These are phyloP conservation scores for Ploettnerulaceae sp. DNA, from an alignment of 2,329 filamentous ascomycete genomes.

Conservation along the genomic window DNA sequence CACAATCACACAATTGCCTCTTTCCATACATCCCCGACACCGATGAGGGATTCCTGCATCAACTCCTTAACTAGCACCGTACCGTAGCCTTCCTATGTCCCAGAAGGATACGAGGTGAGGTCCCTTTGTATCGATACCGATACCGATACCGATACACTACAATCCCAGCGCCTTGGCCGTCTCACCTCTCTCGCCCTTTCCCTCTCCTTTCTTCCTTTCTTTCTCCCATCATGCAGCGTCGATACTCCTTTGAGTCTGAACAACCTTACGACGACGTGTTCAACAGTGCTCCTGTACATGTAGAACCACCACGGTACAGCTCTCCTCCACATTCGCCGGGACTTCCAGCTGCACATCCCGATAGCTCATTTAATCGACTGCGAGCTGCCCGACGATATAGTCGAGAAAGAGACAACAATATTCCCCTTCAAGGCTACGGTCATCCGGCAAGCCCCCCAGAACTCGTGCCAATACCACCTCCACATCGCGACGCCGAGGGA, in stretches of 20 bases:
- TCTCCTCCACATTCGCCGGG: conserved; percentile 14
- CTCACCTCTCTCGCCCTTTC: neutral
- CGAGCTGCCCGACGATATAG: conserved; percentile 23
- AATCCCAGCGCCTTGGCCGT: neutral
- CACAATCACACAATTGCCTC: neutral
- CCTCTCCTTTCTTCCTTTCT: neutral
- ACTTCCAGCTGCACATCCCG: conserved; percentile 25
- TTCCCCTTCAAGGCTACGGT: conserved; percentile 18
- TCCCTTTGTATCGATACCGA: too few relatives aligned
- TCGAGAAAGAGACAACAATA: conserved; percentile 15
- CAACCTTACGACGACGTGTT: conserved; percentile 10
- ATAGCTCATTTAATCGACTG: conserved; percentile 26
- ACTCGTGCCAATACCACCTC: conserved; percentile 25
- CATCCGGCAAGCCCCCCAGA: conserved; percentile 14
- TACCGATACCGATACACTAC: neutral
- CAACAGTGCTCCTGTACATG: neutral
- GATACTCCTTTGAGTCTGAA: conserved; percentile 22
- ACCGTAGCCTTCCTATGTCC: neutral
- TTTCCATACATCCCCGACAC: neutral
- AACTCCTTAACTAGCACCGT: neutral
- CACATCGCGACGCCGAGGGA: conserved; percentile 31
- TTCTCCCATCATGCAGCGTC: conserved; percentile 18
- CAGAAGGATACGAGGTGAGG: conserved; percentile 5
- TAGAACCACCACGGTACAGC: conserved; percentile 10
- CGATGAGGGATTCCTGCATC: neutral